A percentile compares a stretch with the other conserved stretches of the same genome.
These are phyloP conservation scores for Podospora conica DNA, from an alignment of 495 filamentous ascomycete species.

Conservation along the genomic window DNA sequence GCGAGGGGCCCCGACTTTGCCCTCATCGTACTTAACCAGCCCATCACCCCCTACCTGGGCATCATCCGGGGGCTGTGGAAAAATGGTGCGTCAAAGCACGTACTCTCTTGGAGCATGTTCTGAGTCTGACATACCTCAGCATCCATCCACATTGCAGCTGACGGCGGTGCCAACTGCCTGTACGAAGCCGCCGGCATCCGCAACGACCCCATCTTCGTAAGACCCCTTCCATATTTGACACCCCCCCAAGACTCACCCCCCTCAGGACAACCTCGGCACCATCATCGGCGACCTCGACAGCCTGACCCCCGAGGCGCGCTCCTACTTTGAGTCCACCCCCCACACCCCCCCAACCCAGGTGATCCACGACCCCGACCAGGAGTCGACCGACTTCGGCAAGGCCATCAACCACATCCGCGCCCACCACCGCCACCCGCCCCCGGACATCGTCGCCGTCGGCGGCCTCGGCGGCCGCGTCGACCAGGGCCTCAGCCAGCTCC, in stretches of 20 bases:
- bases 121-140: slow-evolving; percentile 36
- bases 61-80: slow-evolving; percentile 48
- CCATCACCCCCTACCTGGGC: slow-evolving; percentile 50
- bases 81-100: slow-evolving; percentile 47
- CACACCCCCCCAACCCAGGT: slow-evolving; percentile 39
- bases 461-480: slow-evolving; percentile 85
- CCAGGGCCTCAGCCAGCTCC: slow-evolving; percentile 81
- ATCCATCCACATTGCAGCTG: slow-evolving; percentile 63
- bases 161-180: slow-evolving; percentile 84
- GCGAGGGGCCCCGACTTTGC: slow-evolving; percentile 36
- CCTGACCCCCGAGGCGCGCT: slow-evolving; percentile 47
- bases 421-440: slow-evolving; percentile 12
- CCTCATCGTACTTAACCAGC: slow-evolving; percentile 66
- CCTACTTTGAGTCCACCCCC: slow-evolving; percentile 49
- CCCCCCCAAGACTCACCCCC: neutral
- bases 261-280: slow-evolving; percentile 50
- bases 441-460: slow-evolving; percentile 64
- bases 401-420: slow-evolving; percentile 48
- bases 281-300: slow-evolving; percentile 93
- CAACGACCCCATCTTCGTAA: slow-evolving; percentile 19
- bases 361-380: slow-evolving; percentile 64
- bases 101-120: neutral
- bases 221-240: neutral
- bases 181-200: slow-evolving; percentile 46
- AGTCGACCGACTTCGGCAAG: slow-evolving; percentile 69